Base-by-base conservation (phyloP, 2,329 filamentous ascomycete species). In the Pestalotiopsis sp. region DNA sequence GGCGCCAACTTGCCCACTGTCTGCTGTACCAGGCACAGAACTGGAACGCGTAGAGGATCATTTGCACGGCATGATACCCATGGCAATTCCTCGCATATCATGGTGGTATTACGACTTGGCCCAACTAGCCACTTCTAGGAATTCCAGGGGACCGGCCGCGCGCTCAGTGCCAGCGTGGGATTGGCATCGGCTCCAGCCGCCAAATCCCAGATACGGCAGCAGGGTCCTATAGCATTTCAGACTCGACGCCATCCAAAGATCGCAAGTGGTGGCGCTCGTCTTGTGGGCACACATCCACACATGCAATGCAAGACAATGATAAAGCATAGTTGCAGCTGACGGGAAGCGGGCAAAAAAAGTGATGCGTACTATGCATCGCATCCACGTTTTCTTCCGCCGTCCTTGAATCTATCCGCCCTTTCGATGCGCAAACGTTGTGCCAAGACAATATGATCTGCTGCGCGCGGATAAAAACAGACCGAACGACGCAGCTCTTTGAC, bases 381-480 rank as follows among this genome's bases (percentile, higher is more conserved):
- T 31, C 23, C 64, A 57, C 64, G 64, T 56, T 57, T 49, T 39
- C n/a, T 31, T 65, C 27, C 23, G 38, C 64, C 49, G n/a, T 52
- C 39, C 63, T 66, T 57, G 45, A 66, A 20, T 56, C n/a, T 56
- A 39, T n/a, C 25, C 9, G 31, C 12, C 45, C 45, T 9, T 45
- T 39, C n/a, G 62, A 65, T 25, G 49, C 38, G 62, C 41, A 20
- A 36, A 49, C 36, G 59, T 12, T 36, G 17, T 12, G 25, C 31
- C 17, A 36, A 36, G 59, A 36, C 59, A 13, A 39, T 20, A 20
- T 20, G 45, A 62, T 62, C 31, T 62, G 27, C 59, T 62, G 59
- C 59, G 38, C 17, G 20, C 17, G 20, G 31, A 12, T 31, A 17
- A 52, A 52, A 52, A 52, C 13, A n/a, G 17, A 20, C 45, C 25